Percentiles rank a stretch among this genome's conserved stretches.
Conservation (phyloP, 352 stramenopile genomes). For the Aphanomyces euteiches region DNA sequence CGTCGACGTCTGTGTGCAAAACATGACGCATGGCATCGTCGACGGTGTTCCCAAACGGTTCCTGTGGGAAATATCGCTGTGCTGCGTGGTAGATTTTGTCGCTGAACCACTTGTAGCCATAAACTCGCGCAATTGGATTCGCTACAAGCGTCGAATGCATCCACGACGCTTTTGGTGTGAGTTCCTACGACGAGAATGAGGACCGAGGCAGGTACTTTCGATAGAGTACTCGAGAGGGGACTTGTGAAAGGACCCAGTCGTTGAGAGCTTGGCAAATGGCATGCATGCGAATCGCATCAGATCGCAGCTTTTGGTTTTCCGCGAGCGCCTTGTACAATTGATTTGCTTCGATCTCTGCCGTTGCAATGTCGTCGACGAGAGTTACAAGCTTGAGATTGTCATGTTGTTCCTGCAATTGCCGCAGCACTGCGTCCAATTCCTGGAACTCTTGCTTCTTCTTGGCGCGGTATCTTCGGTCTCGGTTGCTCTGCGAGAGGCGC, state of each 20-base stretch:
- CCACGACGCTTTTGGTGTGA: background rate
- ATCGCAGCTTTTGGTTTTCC: background rate
- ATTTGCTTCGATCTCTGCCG: background rate
- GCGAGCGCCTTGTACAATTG: background rate
- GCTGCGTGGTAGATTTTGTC: background rate
- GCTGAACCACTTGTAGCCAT: background rate
- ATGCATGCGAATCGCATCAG: background rate
- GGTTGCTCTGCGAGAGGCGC: background rate
- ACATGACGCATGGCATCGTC: background rate
- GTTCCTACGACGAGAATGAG: background rate
- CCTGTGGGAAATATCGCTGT: background rate
- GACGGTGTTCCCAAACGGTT: background rate
- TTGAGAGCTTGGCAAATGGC: background rate
- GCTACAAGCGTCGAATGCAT: slow-evolving; percentile 1
- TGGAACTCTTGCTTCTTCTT: background rate
- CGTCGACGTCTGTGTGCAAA: background rate
- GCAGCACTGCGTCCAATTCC: background rate
- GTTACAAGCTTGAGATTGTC: background rate
- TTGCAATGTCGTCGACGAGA: background rate
- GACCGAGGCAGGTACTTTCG: background rate
- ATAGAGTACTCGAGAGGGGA: background rate
- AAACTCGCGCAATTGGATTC: background rate
- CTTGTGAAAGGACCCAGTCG: background rate
- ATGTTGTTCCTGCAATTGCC: background rate
- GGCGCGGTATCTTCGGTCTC: too few relatives aligned